Conservation (phyloP, 2,329 filamentous ascomycete genomes). For the Biscogniauxia mediterranea region DNA sequence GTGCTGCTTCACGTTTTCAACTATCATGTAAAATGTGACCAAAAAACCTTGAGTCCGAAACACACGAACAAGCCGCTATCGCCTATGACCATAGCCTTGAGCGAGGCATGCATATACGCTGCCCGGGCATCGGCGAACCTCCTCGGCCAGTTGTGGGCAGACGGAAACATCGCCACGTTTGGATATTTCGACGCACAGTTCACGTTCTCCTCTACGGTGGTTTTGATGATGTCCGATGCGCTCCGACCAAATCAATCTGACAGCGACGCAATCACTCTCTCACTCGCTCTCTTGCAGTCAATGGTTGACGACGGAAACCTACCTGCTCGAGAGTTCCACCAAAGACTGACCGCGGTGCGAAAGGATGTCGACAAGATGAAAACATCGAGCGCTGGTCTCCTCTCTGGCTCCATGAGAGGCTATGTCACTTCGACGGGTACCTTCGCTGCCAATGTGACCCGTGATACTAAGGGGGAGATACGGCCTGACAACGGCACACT, state of each 20-base stretch:
- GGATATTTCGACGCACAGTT: constrained; percentile 31
- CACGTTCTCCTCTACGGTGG: constrained; percentile 25
- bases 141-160: constrained; percentile 26
- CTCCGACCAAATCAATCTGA: constrained; percentile 23
- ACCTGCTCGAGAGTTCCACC: constrained; percentile 26
- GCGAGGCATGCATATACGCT: constrained; percentile 30
- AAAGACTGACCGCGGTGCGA: constrained; percentile 17
- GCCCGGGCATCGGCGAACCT: constrained; percentile 25
- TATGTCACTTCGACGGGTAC: constrained; percentile 12
- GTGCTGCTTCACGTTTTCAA: constrained; percentile 20
- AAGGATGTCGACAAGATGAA: constrained; percentile 14
- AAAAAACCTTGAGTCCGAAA: not conserved
- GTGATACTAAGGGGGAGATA: not conserved
- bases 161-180: constrained; percentile 26
- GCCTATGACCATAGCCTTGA: constrained; percentile 30
- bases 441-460: constrained; percentile 10
- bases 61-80: constrained; percentile 19
- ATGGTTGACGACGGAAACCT: constrained; percentile 31
- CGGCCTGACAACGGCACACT: not conserved
- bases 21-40: constrained; percentile 9
- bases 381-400: not conserved
- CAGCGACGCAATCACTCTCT: constrained; percentile 21
- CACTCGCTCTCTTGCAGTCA: constrained; percentile 22
- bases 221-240: constrained; percentile 26
- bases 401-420: constrained; percentile 3